Evolutionary conservation across 2,329 filamentous ascomycete species (phyloP).

Genomic region (Talaromyces sp.): DNA sequence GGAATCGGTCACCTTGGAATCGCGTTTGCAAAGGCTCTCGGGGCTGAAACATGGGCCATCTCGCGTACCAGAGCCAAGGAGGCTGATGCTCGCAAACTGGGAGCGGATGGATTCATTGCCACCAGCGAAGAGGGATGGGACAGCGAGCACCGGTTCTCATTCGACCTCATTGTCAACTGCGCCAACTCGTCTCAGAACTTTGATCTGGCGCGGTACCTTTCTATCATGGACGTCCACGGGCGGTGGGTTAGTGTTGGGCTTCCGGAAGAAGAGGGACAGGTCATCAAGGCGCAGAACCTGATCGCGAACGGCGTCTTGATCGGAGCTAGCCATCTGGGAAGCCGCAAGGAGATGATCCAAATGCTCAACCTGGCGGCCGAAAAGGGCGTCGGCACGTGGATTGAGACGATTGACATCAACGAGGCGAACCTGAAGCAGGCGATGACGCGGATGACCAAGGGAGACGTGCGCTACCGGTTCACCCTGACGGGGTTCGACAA

Average conservation of each 20-base stretch:
- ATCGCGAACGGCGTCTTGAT: slow-evolving; percentile 69
- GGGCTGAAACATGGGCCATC: slow-evolving; percentile 59
- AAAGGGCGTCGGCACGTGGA: slow-evolving; percentile 65
- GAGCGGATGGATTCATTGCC: slow-evolving; percentile 57
- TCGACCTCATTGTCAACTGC: slow-evolving; percentile 67
- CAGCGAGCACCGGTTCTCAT: slow-evolving; percentile 49
- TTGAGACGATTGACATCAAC: slow-evolving; percentile 67
- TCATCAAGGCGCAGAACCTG: slow-evolving; percentile 70
- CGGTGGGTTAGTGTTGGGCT: slow-evolving; percentile 76
- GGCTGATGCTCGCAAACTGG: slow-evolving; percentile 55
- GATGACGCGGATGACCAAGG: slow-evolving; percentile 64
- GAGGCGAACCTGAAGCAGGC: slow-evolving; percentile 66
- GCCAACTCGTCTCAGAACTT: slow-evolving; percentile 70
- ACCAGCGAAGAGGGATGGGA: slow-evolving; percentile 57
- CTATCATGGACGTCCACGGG: slow-evolving; percentile 75
- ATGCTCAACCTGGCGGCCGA: slow-evolving; percentile 70
- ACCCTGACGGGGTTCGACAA: slow-evolving; percentile 54
- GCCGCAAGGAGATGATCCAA: slow-evolving; percentile 62
- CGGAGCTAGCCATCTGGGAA: slow-evolving; percentile 66
- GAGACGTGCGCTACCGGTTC: slow-evolving; percentile 68
- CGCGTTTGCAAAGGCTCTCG: slow-evolving; percentile 63
- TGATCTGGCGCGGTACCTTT: slow-evolving; percentile 62
- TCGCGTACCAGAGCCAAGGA: slow-evolving; percentile 58
- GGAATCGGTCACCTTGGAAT: slow-evolving; percentile 67
- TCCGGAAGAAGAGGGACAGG: slow-evolving; percentile 69